These are phyloP conservation scores for Juncus effusus DNA, from an alignment of 176 grass and related monocot species.

Conservation along the genomic window DNA sequence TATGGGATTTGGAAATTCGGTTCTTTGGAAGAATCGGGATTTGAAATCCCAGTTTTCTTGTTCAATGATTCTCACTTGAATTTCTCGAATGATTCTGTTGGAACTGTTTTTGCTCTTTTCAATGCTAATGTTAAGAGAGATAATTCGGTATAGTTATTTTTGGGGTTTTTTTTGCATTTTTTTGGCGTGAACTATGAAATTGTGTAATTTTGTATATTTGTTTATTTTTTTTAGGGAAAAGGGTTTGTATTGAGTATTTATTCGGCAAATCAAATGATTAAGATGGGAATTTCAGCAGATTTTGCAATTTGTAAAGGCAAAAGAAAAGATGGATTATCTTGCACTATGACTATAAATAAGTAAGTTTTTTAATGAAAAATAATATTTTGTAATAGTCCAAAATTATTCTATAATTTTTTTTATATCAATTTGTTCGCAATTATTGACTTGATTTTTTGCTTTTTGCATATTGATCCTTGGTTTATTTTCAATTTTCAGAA, in stretches of 20 bases:
- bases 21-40: conserved; percentile 50
- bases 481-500: conserved; percentile 42
- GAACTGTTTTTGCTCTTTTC: conserved; percentile 72
- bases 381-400: no score
- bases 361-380: conserved; percentile 22
- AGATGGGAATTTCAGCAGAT: conserved; percentile 70
- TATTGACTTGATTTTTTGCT: conserved; percentile 13
- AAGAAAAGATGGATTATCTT: conserved; percentile 85
- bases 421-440: not conserved
- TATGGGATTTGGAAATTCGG: conserved; percentile 91
- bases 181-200: not conserved
- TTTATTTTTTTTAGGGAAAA: conserved; percentile 49
- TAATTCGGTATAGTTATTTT: conserved; percentile 48
- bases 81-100: conserved; percentile 54
- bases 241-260: conserved; percentile 71
- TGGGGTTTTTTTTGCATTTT: not conserved
- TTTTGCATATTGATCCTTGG: conserved; percentile 1
- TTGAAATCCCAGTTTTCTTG: conserved; percentile 64
- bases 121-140: conserved; percentile 65
- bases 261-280: conserved; percentile 70
- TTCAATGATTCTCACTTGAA: conserved; percentile 69
- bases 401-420: no score
- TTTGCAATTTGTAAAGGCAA: conserved; percentile 81
- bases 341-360: conserved; percentile 87
- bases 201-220: conserved; percentile 12